Evolutionary conservation across 2,329 filamentous ascomycete genomes (phyloP), one percentile per base, ranked within the genome.

Genomic region (Didymella keratinophila): DNA sequence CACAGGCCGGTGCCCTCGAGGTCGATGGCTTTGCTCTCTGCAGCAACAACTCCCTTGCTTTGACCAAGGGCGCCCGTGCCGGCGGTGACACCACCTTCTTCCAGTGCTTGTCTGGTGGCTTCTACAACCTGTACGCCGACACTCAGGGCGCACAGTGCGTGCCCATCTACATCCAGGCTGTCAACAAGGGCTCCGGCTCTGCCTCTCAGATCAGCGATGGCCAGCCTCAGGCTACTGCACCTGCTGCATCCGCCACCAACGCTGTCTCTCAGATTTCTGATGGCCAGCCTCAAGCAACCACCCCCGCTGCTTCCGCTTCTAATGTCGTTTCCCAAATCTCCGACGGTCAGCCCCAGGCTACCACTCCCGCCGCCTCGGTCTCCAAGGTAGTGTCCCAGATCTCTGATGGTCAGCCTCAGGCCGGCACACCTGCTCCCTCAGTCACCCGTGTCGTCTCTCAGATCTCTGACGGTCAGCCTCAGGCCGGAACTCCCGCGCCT

Each of bases 41-140:
- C 76, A 70, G 74, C 61, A 90, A 92, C 76, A 84, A 84, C 66
- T 83, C 86, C 5, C 79, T 96, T 18, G 90, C 90, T 1, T 82
- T 94, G 3, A 88, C 87, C 44, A n/a, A 44, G 32, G 56, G 59
- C n/a, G 14, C 12, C 23, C 56, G 59, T 36, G 30, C 57, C 42
- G 46, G 43, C 34, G 81, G 80, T 50, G 86, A 84, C 7, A 85
- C 86, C 30, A 81, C 87, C 67, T 95, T 90, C 80, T 93, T 89
- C 78, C 84, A 90, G 74, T 96, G 92, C 78, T 77, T 83, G 58
- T 90, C 87, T 18, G 91, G 91, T 27, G 77, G 79, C 73, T 94
- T 95, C 79, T 92, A 88, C 83, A 96, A 96, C 81, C 81, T 96
- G 25, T 96, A 96, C 77, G 88, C 93, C 76, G 81, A 85, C 57